Base-by-base conservation (phyloP, 2,329 filamentous ascomycete species). In the Ophiocordyceps sinensis region DNA sequence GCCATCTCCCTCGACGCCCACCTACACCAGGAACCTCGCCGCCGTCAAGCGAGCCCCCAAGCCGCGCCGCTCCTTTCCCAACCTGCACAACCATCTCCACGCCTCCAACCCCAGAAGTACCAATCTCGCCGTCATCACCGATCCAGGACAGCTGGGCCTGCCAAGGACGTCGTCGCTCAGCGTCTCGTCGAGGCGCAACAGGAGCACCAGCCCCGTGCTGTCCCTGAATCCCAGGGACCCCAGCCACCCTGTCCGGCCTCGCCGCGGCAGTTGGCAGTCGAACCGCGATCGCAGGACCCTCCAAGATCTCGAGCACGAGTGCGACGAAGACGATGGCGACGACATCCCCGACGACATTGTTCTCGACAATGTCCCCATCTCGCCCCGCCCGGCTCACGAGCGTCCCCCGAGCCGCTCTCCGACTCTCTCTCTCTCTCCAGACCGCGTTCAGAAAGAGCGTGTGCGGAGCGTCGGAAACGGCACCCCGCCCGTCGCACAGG, bases 311-410 rank as follows among this genome's bases (percentile, higher is more conserved):
- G 85, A 91, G 55, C 73, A 75, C 41, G 84, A 89, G 54, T 88
- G 73, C 45, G 78, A 85, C 50, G 76, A 81, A 39, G 82, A 88
- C 49, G 81, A 87, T 41, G 79, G 76, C 40, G 80, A 79, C 41
- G 82, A 87, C 52, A 79, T 91, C 28, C 85, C 85, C 0, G 83
- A 88, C 23, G 83, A 85, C 41, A 73, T 84, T 21, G 71, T 87
- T 40, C 72, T 91, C 37, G 83, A 85, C 61, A 91, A 91, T 48
- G 79, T 91, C 2, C 85, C 85, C 5, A 76, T 91, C 37, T 88
- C 84, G 0, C 85, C 85, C n/a, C 69, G 77, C 2, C 77, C 76
- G 2, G 64, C 65, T 1, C 64, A 64, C 21, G 74, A 79, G 45
- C 67, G 77, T 14, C 61, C 70, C 0, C 64, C 64, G 7, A 79